phyloP scores from a whole-genome alignment of 257 asterid genomes.

The Petrea volubilis region DNA sequence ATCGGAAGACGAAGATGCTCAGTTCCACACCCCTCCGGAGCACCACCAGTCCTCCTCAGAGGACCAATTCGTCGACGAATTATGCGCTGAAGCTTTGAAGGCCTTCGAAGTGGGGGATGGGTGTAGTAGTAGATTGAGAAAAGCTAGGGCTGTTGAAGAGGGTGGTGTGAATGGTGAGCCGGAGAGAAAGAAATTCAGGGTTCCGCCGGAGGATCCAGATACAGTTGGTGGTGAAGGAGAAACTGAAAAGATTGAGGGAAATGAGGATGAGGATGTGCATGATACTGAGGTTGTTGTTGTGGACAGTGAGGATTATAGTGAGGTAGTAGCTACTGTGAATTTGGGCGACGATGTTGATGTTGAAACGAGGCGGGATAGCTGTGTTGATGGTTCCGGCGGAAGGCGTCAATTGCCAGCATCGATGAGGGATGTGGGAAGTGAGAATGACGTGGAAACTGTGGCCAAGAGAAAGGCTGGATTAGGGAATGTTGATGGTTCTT shows the following conservation, averaged over 20 bases:
- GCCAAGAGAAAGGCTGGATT: too few relatives aligned
- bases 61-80: conserved; percentile 25
- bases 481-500: too few relatives aligned
- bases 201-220: conserved; percentile 24
- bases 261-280: neutral
- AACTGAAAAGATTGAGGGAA: conserved; percentile 20
- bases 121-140: neutral
- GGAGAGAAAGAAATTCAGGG: conserved; percentile 11
- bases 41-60: too few relatives aligned
- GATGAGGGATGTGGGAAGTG: conserved; percentile 18
- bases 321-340: neutral
- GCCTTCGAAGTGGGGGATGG: conserved; percentile 11
- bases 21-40: too few relatives aligned
- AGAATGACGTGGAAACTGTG: too few relatives aligned
- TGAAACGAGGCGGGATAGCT: neutral
- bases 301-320: conserved; percentile 16
- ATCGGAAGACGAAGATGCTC: conserved; percentile 29
- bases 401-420: conserved; percentile 39
- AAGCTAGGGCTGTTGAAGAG: conserved; percentile 21
- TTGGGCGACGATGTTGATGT: conserved; percentile 18
- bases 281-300: conserved; percentile 16
- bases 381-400: neutral
- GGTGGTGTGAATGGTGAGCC: conserved; percentile 13
- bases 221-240: conserved; percentile 21
- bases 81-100: conserved; percentile 9